phyloP scores from a whole-genome alignment of 1,284 basidiomycete species.

The Heterobasidion parviporum region DNA sequence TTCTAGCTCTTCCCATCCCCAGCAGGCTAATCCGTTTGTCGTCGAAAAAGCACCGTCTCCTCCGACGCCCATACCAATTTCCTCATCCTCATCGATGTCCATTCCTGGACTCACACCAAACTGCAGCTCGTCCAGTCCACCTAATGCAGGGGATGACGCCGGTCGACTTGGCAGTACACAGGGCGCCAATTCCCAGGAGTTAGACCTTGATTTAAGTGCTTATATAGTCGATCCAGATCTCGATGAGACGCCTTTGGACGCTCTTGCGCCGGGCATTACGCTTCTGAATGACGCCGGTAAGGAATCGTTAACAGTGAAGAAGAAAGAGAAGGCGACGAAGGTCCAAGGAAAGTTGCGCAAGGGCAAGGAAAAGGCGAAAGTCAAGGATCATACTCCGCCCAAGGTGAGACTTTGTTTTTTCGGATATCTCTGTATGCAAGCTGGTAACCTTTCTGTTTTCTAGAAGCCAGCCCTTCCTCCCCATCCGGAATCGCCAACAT shows the following conservation, averaged over 20 bases:
- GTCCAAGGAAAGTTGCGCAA: constrained; percentile 4
- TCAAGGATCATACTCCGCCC: constrained; percentile 1
- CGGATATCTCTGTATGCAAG: background rate
- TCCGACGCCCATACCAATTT: constrained; percentile 18
- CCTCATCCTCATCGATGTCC: constrained; percentile 29
- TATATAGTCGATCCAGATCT: constrained; percentile 9
- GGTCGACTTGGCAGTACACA: constrained; percentile 10
- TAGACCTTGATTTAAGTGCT: constrained; percentile 9
- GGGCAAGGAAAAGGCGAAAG: constrained; percentile 5
- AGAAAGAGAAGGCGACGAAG: constrained; percentile 8
- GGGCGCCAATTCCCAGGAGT: constrained; percentile 2
- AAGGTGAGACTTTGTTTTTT: constrained; percentile 5
- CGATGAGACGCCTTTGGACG: constrained; percentile 11
- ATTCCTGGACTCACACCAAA: constrained; percentile 57
- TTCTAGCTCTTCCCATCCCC: background rate
- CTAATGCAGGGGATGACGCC: constrained; percentile 18
- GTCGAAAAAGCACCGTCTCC: constrained; percentile 12
- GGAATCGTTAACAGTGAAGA: background rate
- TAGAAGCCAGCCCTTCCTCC: constrained; percentile 20
- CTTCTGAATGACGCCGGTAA: constrained; percentile 1
- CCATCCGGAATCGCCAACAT: constrained; percentile 44
- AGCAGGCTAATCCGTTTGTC: constrained; percentile 10
- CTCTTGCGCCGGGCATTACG: constrained; percentile 11
- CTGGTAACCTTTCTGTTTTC: background rate
- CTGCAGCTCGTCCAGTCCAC: constrained; percentile 60